Evolutionary conservation across 257 asterid genomes (phyloP), one percentile per base, ranked within the genome.

Genomic region (Ilex asprella): DNA sequence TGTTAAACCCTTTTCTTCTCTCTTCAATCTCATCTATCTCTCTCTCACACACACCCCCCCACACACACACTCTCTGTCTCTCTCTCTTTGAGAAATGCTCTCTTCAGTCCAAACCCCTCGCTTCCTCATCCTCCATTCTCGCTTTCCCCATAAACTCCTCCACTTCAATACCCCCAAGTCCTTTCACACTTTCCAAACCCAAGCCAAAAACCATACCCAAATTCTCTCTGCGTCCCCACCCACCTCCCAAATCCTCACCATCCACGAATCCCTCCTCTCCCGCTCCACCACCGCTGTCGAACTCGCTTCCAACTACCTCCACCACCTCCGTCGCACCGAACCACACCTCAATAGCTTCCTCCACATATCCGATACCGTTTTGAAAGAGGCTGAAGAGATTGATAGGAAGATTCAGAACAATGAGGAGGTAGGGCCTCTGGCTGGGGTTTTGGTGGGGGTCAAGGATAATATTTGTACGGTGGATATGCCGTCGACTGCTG

Each of bases 401-500:
- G 99, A 93, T 57, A 54, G 64, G 57, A 86, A 62, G 72, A 89
- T 92, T 58, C 75, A 63, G 69, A 80, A 73, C 66, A 76, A 79
- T 56, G 91, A 87, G 63, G 79, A 63, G 53, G 32, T 93, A 60
- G 96, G 95, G 6, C 92, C 96, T 11, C 81, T 93, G 16, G 90
- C 97, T 29, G 99, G 97, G 54, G 88, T 89, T 55, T 68, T 93
- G 60, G 81, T 85, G 14, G 99, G 87, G 15, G 87, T 93, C 35
- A 89, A 93, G 83, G 99, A 93, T 75, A 93, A 93, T 57, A 93
- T 93, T 6, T 89, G 96, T 78, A 89, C 97, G 2, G 16, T 31
- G 12, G 87, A 89, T 62, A 89, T 93, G 97, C 95, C 99, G 0
- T 87, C 96, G 2, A 89, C 96, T 12, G 99, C 97, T 11, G 97